Percentiles rank a stretch among this genome's conserved stretches.
These are phyloP conservation scores for Taiozyma onychis DNA, from an alignment of 1,139 yeast genomes.

Conservation along the genomic window DNA sequence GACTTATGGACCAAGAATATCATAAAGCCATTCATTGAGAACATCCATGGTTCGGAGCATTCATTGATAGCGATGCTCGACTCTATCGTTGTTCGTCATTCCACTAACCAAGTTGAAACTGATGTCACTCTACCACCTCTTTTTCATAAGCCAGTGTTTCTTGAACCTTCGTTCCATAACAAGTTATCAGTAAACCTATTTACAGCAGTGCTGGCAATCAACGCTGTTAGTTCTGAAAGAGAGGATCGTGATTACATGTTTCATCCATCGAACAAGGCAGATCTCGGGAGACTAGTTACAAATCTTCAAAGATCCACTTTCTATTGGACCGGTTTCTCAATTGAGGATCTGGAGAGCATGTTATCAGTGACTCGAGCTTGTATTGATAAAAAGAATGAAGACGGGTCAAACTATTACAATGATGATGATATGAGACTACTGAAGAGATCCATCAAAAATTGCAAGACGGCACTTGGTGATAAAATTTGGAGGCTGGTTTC, in stretches of 20 bases:
- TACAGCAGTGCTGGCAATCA: constrained; percentile 61
- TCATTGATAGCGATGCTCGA: constrained; percentile 39
- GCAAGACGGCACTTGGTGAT: constrained; percentile 44
- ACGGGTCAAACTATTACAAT: constrained; percentile 29
- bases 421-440: constrained; percentile 36
- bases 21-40: constrained; percentile 41
- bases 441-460: constrained; percentile 35
- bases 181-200: constrained; percentile 56
- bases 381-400: constrained; percentile 34
- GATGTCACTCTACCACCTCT: constrained; percentile 56
- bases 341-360: constrained; percentile 47
- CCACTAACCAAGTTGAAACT: constrained; percentile 42
- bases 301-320: constrained; percentile 64
- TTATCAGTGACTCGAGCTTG: constrained; percentile 43
- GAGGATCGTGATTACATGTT: constrained; percentile 67
- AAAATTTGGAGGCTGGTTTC: constrained; percentile 52
- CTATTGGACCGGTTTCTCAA: constrained; percentile 69
- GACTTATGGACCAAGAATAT: constrained; percentile 44
- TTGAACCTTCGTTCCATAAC: constrained; percentile 59
- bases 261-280: constrained; percentile 49
- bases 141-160: constrained; percentile 49
- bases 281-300: constrained; percentile 49
- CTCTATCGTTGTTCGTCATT: constrained; percentile 50
- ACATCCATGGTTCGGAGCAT: constrained; percentile 34
- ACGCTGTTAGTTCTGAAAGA: constrained; percentile 69